These are phyloP conservation scores for Zasmidium cellare DNA, from an alignment of 2,329 filamentous ascomycete species.

Conservation along the genomic window DNA sequence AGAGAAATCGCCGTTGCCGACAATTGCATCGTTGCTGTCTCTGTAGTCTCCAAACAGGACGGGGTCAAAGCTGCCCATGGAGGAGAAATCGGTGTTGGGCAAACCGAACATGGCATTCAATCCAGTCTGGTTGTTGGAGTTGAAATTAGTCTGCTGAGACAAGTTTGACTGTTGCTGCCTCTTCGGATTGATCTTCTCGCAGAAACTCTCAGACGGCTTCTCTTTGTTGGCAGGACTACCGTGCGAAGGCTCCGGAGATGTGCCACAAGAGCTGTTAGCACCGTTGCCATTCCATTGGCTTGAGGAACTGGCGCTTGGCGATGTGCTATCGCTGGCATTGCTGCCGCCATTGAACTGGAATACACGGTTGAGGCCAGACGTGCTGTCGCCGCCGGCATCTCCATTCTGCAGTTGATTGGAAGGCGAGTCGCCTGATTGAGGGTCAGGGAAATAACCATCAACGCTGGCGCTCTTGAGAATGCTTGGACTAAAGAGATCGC, in stretches of 20 bases:
- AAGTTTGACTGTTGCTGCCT: constrained; percentile 20
- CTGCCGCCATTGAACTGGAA: constrained; percentile 53
- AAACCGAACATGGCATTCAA: constrained; percentile 20
- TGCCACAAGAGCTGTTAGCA: constrained; percentile 67
- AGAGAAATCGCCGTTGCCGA: constrained; percentile 69
- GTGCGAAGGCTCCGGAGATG: constrained; percentile 73
- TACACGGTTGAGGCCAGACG: constrained; percentile 44
- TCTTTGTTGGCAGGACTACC: constrained; percentile 62
- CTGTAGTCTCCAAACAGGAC: constrained; percentile 90
- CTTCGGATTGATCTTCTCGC: constrained; percentile 55
- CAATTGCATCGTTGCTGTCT: constrained; percentile 80
- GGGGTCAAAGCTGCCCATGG: constrained; percentile 78
- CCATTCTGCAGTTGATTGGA: constrained; percentile 24
- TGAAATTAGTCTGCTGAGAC: constrained; percentile 11
- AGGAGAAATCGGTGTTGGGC: constrained; percentile 27
- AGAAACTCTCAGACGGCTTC: constrained; percentile 41
- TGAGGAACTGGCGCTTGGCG: constrained; percentile 53
- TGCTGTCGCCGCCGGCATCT: constrained; percentile 45
- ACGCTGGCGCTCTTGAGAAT: constrained; percentile 48
- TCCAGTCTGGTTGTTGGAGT: constrained; percentile 19
- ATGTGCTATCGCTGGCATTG: constrained; percentile 48
- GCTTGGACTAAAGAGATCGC: constrained; percentile 62
- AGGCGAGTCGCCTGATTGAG: constrained; percentile 18
- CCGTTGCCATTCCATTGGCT: constrained; percentile 54
- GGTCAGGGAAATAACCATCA: constrained; percentile 30